Evolutionary conservation across 768 basidiomycete species (phyloP).

Genomic region (Mycena olivaceomarginata): DNA sequence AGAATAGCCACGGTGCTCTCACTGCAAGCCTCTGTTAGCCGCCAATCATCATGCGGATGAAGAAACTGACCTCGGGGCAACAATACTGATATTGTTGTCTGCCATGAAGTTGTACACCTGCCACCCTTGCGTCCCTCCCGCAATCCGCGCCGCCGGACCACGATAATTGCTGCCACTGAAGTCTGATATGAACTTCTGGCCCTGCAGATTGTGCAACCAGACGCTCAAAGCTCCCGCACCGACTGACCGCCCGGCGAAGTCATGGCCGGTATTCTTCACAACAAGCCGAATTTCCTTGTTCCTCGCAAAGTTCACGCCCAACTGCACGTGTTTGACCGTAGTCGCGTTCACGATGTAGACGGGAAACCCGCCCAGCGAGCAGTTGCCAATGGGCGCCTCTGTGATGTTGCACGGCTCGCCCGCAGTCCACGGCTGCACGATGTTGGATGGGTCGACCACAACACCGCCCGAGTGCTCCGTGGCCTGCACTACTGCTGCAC

Average conservation of each 20-base stretch:
- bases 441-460: slow-evolving; percentile 20
- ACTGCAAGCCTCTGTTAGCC: slow-evolving; percentile 18
- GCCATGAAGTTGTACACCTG: slow-evolving; percentile 28
- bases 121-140: slow-evolving; percentile 16
- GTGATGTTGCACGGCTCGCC: background rate
- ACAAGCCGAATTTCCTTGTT: slow-evolving; percentile 10
- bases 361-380: slow-evolving; percentile 20
- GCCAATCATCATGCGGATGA: slow-evolving; percentile 21
- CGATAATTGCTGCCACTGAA: slow-evolving; percentile 18
- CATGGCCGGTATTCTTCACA: slow-evolving; percentile 25
- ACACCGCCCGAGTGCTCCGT: background rate
- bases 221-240: slow-evolving; percentile 2
- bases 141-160: slow-evolving; percentile 20
- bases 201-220: slow-evolving; percentile 24
- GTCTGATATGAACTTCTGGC: slow-evolving; percentile 16
- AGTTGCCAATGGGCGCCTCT: slow-evolving; percentile 18
- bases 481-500: slow-evolving; percentile 10
- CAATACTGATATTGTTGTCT: slow-evolving; percentile 20
- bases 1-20: slow-evolving; percentile 20
- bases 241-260: slow-evolving; percentile 17
- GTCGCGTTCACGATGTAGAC: slow-evolving; percentile 24
- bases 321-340: slow-evolving; percentile 10
- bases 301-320: slow-evolving; percentile 16
- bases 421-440: background rate
- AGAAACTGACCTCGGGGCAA: slow-evolving; percentile 22